Base-by-base conservation (phyloP, 2,329 filamentous ascomycete species). In the Myotisia sp. region DNA sequence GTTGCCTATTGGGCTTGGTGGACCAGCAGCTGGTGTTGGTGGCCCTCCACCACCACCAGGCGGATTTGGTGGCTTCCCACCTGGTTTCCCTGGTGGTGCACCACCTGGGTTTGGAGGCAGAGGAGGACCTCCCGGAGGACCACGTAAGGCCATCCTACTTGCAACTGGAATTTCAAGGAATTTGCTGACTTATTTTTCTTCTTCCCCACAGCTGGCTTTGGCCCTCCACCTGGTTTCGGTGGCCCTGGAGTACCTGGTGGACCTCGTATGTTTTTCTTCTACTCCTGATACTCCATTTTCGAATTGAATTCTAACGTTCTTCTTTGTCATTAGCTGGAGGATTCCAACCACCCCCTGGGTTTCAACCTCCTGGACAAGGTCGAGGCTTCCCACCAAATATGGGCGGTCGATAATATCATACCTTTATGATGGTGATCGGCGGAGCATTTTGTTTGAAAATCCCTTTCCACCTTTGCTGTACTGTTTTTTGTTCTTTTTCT, bases 21-120 rank as follows among this genome's bases (percentile, higher is more conserved):
- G 87, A 20, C 87, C 87, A 52, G 83, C 83, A 59, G 78, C 80
- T 51, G 87, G 86, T 53, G 79, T 93, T 52, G 87, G 84, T 49
- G 79, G 76, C 39, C 79, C 74, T 37, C 79, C 79, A 32, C 79
- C 80, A 36, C 65, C 68, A 12, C 65, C 68, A 12, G 67, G 65
- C 29, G 64, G 63, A 23, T 68, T 68, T 42, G 59, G 56, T 36
- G 63, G 59, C 17, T 67, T 67, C 43, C 62, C 62, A 28, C 58
- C 45, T 23, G 67, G 65, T 19, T 69, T 70, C 46, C 67, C 70
- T 37, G 68, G 63, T 38, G 64, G 52, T 20, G 66, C 68, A 29
- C 60, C 65, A 29, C 62, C 64, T 31, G 62, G 62, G 26, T 68
- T 68, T 50, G 60, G 56, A 46, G 64, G 63, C 33, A 56, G 67